Base-by-base conservation (phyloP, 176 grass and related monocot genomes). In the Avena sativa region DNA sequence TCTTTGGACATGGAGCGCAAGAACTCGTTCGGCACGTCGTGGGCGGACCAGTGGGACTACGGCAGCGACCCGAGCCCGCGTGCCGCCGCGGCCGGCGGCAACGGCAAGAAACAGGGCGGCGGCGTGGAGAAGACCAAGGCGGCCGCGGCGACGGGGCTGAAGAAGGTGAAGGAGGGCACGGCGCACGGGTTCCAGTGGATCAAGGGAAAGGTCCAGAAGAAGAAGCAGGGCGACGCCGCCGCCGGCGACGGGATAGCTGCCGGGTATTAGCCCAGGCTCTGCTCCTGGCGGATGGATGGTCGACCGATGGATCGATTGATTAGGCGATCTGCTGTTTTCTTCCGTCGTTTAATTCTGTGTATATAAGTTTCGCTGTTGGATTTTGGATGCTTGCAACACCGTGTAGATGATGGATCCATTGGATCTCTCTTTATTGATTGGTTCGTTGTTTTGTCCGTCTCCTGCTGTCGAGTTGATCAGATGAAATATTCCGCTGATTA, bases 1-100 rank as follows among this genome's bases (percentile, higher is more conserved):
- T 15, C 12, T 66, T 16, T 16, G 1, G 63, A 34, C 12, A 95
- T 95, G 93, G 79, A 98, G 86, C 84, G 93, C 7, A 89, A 64
- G 76, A 88, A 85, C 87, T 95, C 89, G 56, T 87, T 88, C 56
- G 93, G 96, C 25, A 52, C 91, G 74, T 94, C 96, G 51, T 98
- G 96, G 96, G 96, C 96, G 28, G 96, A 98, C 87, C 95, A 98
- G 93, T 98, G 96, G 93, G 96, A 94, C 74, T 91, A 87, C 81
- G 81, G 91, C 84, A 47, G 89, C 85, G 86, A 97, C 84, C 78
- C 65, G 23, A 84, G 51, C 68, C 79, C 87, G 12, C 64, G 14
- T 5, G 72, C 66, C 6, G 60, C 8, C 47, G 16, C 52, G 12
- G 71, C 36, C 21, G 34, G 8, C 34, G 58, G 47, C 68, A 44